Evolutionary conservation across 768 basidiomycete genomes (phyloP).

Genomic region (Guyanaporus albipodus): DNA sequence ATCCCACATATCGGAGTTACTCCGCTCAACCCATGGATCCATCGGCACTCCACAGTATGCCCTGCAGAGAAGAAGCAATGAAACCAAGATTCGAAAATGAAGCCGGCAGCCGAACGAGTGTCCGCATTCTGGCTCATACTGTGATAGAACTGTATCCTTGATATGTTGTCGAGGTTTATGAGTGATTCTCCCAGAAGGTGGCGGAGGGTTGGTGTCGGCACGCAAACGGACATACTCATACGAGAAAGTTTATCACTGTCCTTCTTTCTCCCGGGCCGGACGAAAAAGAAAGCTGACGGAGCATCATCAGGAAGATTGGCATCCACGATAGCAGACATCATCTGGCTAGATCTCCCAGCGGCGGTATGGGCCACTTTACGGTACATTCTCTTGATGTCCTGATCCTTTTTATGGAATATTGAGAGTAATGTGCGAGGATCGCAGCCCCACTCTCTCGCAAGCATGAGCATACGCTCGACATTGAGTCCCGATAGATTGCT

Average conservation of each 20-base stretch:
- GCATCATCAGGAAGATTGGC: too few species aligned
- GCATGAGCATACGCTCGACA: background rate
- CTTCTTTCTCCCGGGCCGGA: background rate
- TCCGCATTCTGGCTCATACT: background rate
- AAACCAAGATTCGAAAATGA: background rate
- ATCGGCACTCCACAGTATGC: background rate
- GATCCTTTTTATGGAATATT: too few species aligned
- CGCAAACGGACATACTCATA: background rate
- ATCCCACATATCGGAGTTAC: background rate
- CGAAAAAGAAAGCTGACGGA: background rate
- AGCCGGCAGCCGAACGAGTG: background rate
- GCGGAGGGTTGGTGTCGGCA: background rate
- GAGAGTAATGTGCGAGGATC: background rate
- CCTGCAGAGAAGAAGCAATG: background rate
- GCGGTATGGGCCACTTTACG: background rate
- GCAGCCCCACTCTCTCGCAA: background rate
- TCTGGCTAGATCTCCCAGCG: background rate
- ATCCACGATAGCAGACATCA: too few species aligned
- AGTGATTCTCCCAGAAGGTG: background rate
- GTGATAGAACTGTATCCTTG: background rate
- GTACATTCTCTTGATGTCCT: background rate
- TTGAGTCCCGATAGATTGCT: background rate
- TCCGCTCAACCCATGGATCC: background rate
- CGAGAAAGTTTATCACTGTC: accelerated
- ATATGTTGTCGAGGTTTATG: background rate